These are phyloP conservation scores for Backusella tarrabulga DNA, from an alignment of 192 early-diverging fungal genomes.

Conservation along the genomic window DNA sequence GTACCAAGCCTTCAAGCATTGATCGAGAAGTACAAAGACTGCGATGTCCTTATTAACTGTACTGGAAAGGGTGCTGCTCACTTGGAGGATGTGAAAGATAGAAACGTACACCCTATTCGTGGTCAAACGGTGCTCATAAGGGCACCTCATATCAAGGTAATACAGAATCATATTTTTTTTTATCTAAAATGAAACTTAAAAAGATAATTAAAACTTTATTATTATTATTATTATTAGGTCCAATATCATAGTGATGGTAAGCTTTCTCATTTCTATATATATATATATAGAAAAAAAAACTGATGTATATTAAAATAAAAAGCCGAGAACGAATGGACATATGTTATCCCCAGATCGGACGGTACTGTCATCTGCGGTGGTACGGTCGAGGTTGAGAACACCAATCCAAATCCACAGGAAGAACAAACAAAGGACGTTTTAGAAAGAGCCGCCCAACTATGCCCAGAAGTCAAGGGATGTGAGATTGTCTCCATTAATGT, in stretches of 20 bases:
- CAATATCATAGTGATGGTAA: constrained; percentile 8
- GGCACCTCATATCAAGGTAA: constrained; percentile 69
- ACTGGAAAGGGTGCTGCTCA: constrained; percentile 63
- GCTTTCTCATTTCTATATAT: background rate
- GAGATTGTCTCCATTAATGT: constrained; percentile 55
- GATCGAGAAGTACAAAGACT: constrained; percentile 36
- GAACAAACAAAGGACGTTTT: constrained; percentile 43
- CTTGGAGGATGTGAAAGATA: constrained; percentile 79
- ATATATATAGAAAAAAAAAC: background rate
- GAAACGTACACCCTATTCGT: constrained; percentile 63
- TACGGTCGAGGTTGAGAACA: constrained; percentile 43
- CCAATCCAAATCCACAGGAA: constrained; percentile 28
- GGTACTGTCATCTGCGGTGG: constrained; percentile 81
- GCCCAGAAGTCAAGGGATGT: constrained; percentile 44
- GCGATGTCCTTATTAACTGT: constrained; percentile 71
- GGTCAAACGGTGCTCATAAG: constrained; percentile 78
- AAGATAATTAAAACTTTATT: background rate
- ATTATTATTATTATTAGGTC: background rate
- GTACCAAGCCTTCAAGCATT: constrained; percentile 50
- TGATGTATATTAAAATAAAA: background rate
- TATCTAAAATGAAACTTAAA: constrained; percentile 12
- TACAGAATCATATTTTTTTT: constrained; percentile 15
- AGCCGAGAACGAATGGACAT: constrained; percentile 50
- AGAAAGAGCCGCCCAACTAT: constrained; percentile 41
- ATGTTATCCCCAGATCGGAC: constrained; percentile 81